Base-by-base conservation (phyloP, 371 early-diverging fungal species). In the Actinomucor elegans region DNA sequence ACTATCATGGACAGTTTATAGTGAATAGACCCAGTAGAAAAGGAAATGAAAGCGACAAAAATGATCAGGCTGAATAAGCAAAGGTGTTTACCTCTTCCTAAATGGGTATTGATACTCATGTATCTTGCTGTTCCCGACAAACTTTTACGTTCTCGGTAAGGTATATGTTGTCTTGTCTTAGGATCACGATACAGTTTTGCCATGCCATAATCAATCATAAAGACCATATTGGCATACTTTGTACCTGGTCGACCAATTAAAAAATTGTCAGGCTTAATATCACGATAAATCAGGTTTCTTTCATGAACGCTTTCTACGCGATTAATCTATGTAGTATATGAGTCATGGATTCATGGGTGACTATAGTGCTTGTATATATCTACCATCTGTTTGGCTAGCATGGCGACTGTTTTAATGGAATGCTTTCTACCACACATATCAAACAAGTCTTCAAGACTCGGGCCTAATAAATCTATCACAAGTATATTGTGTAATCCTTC, bases 261-360 rank as follows among this genome's bases (percentile, higher is more conserved):
- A 70, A 99, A 99, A 80, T 99, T 99, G 74, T 99, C 99, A 20
- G 99, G 99, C 71, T 99, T 99, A 63, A 99, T 98, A 72, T 99
- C 99, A 52, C 99, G 86, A 73, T 99, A 99, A 45, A 99, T 93
- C 59, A 97, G 75, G 66, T 95, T 94, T 71, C 90, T 88, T 61
- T 97, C 95, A 70, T 99, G 99, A 45, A 99, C 87, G 14, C 87
- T 84, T 79, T 99, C 98, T 23, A 99, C 89, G 44, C 93, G 83
- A 26, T 80, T 83, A 29, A 99, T 80, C 91, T 91, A 31, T 32
- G 28, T 9, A 40, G 17, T 28, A 18, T 27, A 35, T 8, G 18
- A 14, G 21, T 9, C 23, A 55, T 40, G n/a, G n/a, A 20, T 27
- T 20, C 20, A 21, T 36, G 37, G 8, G 4, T 5, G 1, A 36